Percentiles rank a stretch among this genome's conserved stretches.
Evolutionary conservation across 352 stramenopile species (phyloP).

Genomic region (Phytophthora lateralis): DNA sequence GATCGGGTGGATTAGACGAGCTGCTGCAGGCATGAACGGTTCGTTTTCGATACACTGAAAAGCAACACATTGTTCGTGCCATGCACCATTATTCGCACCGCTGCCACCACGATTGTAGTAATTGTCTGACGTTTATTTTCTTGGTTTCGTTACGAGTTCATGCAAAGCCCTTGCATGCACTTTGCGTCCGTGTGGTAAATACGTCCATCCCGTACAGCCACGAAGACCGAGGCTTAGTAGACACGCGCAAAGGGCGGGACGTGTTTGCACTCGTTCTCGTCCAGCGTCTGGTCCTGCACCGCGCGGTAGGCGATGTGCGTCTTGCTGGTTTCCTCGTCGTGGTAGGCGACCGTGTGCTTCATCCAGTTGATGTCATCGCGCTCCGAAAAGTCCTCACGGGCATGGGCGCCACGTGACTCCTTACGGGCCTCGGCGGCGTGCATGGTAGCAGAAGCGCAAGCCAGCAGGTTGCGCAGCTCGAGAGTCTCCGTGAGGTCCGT

Average conservation of each 20-base stretch:
- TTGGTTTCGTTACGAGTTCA: conserved; percentile 36
- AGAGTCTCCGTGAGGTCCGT: conserved; percentile 97
- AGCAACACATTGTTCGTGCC: not conserved
- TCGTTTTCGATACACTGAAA: too few relatives aligned
- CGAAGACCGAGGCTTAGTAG: conserved; percentile 85
- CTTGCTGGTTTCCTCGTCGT: conserved; percentile 86
- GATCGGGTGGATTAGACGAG: too few relatives aligned
- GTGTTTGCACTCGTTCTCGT: conserved; percentile 94
- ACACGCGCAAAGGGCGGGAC: conserved; percentile 95
- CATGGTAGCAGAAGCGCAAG: conserved; percentile 95
- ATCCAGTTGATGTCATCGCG: conserved; percentile 97
- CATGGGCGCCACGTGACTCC: conserved; percentile 96
- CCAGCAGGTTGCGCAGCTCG: conserved; percentile 94
- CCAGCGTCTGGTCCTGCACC: conserved; percentile 95
- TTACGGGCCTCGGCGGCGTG: conserved; percentile 94
- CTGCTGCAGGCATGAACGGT: too few relatives aligned
- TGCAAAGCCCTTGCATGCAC: conserved; percentile 23
- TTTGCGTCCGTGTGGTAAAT: conserved; percentile 32
- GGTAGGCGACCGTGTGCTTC: conserved; percentile 97
- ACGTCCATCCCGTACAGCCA: conserved; percentile 36
- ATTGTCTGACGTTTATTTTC: conserved; percentile 40
- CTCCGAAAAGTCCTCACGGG: conserved; percentile 94
- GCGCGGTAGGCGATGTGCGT: conserved; percentile 92
- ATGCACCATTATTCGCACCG: not conserved
- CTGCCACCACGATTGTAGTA: conserved; percentile 9